Conservation (phyloP, 352 stramenopile species). For the Phytopythium helicoides region DNA sequence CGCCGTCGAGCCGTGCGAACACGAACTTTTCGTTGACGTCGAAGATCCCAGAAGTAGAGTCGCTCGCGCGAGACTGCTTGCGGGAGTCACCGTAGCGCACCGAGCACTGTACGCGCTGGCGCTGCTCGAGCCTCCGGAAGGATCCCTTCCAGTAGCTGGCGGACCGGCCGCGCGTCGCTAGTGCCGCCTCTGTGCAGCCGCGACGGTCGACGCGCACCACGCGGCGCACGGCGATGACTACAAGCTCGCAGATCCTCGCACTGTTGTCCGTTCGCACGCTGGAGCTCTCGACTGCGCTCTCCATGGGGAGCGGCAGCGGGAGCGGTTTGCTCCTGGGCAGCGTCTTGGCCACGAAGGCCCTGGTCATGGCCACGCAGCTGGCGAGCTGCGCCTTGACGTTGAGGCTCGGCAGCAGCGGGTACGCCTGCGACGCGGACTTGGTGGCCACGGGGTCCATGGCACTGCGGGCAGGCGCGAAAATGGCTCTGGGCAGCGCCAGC, state of each 20-base stretch:
- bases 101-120: slow-evolving; percentile 20
- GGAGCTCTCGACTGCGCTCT: no score
- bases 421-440: slow-evolving; percentile 7
- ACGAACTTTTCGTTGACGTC: slow-evolving; percentile 45
- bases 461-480: not conserved
- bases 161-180: slow-evolving; percentile 7
- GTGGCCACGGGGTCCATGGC: slow-evolving; percentile 6
- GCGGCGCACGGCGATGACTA: slow-evolving; percentile 36
- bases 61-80: slow-evolving; percentile 24
- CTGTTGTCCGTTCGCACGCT: no score
- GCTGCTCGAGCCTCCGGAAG: slow-evolving; percentile 13
- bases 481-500: slow-evolving; percentile 10
- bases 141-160: slow-evolving; percentile 10
- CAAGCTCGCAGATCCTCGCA: slow-evolving; percentile 28
- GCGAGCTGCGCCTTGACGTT: slow-evolving; percentile 16
- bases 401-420: slow-evolving; percentile 24
- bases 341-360: slow-evolving; percentile 32
- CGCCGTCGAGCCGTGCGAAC: slow-evolving; percentile 30
- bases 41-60: slow-evolving; percentile 17
- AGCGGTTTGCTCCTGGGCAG: slow-evolving; percentile 25
- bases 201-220: slow-evolving; percentile 10
- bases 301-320: slow-evolving; percentile 9
- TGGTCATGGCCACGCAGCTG: slow-evolving; percentile 28
- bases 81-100: slow-evolving; percentile 22
- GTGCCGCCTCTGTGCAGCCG: slow-evolving; percentile 1